Evolutionary conservation across 768 basidiomycete genomes (phyloP).

Genomic region (Tricholoma bakamatsutake): DNA sequence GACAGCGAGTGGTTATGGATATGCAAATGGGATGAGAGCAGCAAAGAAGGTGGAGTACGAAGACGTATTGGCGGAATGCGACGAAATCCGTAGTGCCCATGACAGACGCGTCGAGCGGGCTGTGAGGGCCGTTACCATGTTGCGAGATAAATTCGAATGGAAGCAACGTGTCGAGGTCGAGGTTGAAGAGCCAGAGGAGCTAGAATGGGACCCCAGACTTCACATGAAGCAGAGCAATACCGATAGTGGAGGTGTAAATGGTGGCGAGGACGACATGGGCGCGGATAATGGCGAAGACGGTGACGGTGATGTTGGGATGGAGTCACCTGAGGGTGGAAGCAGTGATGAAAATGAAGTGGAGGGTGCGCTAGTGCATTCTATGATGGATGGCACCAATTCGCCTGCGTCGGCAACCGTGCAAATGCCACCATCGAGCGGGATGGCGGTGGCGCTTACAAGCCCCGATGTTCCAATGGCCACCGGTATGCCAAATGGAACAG

Average conservation of each 20-base stretch:
- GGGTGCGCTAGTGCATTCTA: constrained; percentile 22
- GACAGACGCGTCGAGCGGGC: constrained; percentile 75
- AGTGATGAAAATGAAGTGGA: constrained; percentile 25
- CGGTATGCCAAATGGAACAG: background rate
- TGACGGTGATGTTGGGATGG: constrained; percentile 16
- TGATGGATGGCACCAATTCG: constrained; percentile 16
- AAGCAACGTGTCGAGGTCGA: constrained; percentile 75
- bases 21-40: background rate
- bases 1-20: constrained; percentile 5
- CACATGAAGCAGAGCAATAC: constrained; percentile 9
- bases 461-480: background rate
- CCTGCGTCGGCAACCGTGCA: constrained; percentile 9
- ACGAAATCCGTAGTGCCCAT: constrained; percentile 61
- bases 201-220: constrained; percentile 59
- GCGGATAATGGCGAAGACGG: constrained; percentile 17
- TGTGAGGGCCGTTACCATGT: constrained; percentile 70
- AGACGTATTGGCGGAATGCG: constrained; percentile 63
- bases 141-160: constrained; percentile 80
- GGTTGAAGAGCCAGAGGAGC: constrained; percentile 73
- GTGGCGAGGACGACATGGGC: constrained; percentile 14
- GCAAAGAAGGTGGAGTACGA: constrained; percentile 43
- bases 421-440: background rate
- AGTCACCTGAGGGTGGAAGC: constrained; percentile 12
- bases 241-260: constrained; percentile 18
- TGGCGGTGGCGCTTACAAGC: background rate